Evolutionary conservation across 495 filamentous ascomycete species (phyloP), one percentile per base, ranked within the genome.

Genomic region (Talaromyces trachyspermus): DNA sequence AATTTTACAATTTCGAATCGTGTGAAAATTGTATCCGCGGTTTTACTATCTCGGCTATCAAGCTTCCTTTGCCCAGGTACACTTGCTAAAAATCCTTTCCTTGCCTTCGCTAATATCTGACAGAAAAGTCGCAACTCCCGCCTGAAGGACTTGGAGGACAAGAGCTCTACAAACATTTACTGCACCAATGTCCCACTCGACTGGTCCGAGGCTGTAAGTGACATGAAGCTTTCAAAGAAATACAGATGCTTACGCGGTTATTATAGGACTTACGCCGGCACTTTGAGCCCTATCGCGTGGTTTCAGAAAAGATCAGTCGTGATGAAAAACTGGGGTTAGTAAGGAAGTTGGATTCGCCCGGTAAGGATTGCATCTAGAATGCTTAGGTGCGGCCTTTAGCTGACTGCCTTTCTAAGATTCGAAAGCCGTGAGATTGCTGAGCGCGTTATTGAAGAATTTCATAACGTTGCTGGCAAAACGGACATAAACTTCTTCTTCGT

Each of bases 341-440:
- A 91, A 92, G 59, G 91, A 94, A 60, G 92, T 97, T 50, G 92
- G 92, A 20, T 99, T 99, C 68, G 94, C 92, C 60, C 81, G 91
- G 91, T 95, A 66, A 63, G 76, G 67, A 10, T 24, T 47, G 27
- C 9, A 20, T 15, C 29, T 47, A 19, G 2, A 18, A 37, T 40
- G 32, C 32, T 44, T 12, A 45, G 5, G 18, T 32, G 17, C 24
- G 6, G 36, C 20, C n/a, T 19, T 20, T 1, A n/a, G 43, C 29
- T 30, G 22, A 40, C 27, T 32, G 39, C 14, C 45, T 24, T 1
- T 24, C 3, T 23, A 50, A 94, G 87, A 1, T 99, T 99, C 56
- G 88, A 95, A 59, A 77, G 71, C 48, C 92, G 88, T 26, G 85
- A 91, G 0, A 76, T 88, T 46, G 96, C 92, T 49, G 88, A 96